Percentiles rank a stretch among this genome's conserved stretches.
Conservation (phyloP, 352 stramenopile genomes). For the Pythium biforme region DNA sequence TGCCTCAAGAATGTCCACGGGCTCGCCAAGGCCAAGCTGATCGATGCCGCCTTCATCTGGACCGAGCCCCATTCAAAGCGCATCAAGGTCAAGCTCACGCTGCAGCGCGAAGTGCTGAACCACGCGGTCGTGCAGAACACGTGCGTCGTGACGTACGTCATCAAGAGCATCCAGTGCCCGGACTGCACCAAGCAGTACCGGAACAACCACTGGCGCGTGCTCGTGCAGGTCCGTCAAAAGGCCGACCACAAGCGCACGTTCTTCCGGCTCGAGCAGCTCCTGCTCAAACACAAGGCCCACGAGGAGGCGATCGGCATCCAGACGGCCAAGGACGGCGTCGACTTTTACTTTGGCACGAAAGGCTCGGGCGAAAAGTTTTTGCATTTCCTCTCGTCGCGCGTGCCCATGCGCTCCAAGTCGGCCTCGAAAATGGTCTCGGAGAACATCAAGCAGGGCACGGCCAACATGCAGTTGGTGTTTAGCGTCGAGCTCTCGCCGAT, state of each 20-base stretch:
- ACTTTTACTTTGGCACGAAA: constrained; percentile 77
- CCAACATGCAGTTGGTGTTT: constrained; percentile 69
- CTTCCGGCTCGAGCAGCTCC: constrained; percentile 63
- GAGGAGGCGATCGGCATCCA: constrained; percentile 58
- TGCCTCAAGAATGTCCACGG: constrained; percentile 72
- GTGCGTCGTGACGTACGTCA: constrained; percentile 63
- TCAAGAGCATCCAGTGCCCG: constrained; percentile 62
- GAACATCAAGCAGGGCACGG: constrained; percentile 59
- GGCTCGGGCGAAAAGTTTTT: constrained; percentile 56
- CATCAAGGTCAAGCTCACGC: constrained; percentile 67
- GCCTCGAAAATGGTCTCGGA: constrained; percentile 78
- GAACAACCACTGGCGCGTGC: constrained; percentile 64
- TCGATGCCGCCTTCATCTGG: constrained; percentile 81
- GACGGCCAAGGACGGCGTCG: constrained; percentile 69
- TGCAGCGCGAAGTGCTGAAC: constrained; percentile 72
- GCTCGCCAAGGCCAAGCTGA: constrained; percentile 65
- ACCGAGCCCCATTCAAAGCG: constrained; percentile 82
- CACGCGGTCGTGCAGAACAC: constrained; percentile 68
- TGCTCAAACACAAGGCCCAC: constrained; percentile 76
- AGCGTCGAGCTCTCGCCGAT: constrained; percentile 70
- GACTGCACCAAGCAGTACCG: constrained; percentile 74
- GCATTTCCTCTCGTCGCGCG: constrained; percentile 54
- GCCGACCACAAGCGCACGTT: constrained; percentile 77
- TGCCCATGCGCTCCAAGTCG: constrained; percentile 67
- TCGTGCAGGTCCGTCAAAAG: constrained; percentile 81